Base-by-base conservation (phyloP, 371 early-diverging fungal species). In the Circinella umbellata region DNA sequence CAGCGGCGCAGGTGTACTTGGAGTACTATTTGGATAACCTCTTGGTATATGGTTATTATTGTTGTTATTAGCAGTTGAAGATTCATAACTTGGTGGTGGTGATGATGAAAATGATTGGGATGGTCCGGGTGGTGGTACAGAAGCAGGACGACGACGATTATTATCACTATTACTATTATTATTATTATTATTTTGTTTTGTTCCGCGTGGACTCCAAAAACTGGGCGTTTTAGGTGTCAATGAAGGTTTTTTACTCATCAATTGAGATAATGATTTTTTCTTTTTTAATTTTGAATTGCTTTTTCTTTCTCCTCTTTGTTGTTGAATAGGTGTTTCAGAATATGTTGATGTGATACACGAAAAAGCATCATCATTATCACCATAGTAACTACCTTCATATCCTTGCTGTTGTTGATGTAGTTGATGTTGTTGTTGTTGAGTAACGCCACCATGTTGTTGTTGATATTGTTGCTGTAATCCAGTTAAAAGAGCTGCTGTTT, bases 401-500 rank as follows among this genome's bases (percentile, higher is more conserved):
- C 36, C 10, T 49, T 37, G 53, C 34, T 53, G 38, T 36, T 37
- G 53, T 8, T n/a, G 65, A n/a, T 35, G 65, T 1, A n/a, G n/a
- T n/a, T n/a, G 35, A 42, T 37, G 65, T 4, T 51, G 49, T 3
- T 42, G 42, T 42, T 11, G 27, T 2, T 27, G 27, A 27, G 27
- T 27, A 27, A 42, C 11, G 11, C 42, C 42, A 42, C 6, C n/a
- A n/a, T 64, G 65, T 38, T 64, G 53, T 36, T 64, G 65, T 5
- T 36, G 65, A n/a, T 64, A 53, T 53, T 64, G 65, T 17, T 64
- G 65, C 36, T 64, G 65, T n/a, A 64, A 17, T 18, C 53, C 65
- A 53, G 20, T 64, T 36, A 64, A 51, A n/a, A 64, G 51, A 27
- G 65, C 65, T 34, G 48, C 48, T 18, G 65, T 64, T 20, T 51